phyloP scores from a whole-genome alignment of 208 protist species.

The Leishmania turanica region DNA sequence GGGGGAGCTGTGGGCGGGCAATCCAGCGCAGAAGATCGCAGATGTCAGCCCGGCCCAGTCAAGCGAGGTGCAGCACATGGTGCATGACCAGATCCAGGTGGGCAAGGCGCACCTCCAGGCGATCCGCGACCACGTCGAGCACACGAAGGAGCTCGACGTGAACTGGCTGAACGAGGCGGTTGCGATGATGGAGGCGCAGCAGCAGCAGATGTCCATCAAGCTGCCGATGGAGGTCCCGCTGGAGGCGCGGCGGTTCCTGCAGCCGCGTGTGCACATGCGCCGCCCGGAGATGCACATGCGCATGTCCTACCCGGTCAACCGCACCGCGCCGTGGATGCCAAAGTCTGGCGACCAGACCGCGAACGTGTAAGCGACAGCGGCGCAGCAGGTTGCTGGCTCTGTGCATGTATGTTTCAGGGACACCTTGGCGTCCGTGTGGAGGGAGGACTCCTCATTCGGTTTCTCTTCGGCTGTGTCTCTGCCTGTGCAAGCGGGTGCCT shows the following conservation, averaged over 20 bases:
- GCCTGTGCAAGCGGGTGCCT: not conserved
- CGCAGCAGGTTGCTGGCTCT: not conserved
- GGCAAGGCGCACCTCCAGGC: conserved; percentile 68
- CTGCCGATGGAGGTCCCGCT: conserved; percentile 82
- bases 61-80: conserved; percentile 61
- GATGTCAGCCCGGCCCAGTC: conserved; percentile 81
- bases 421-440: not conserved
- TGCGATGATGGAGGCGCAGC: conserved; percentile 77
- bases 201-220: conserved; percentile 82
- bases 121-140: conserved; percentile 73
- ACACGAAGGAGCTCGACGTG: conserved; percentile 63
- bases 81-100: conserved; percentile 62
- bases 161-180: conserved; percentile 73
- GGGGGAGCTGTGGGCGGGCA: conserved; percentile 92
- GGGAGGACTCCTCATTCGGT: not conserved
- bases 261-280: conserved; percentile 88
- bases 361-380: conserved; percentile 58
- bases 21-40: conserved; percentile 84
- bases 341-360: conserved; percentile 75
- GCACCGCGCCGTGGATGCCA: conserved; percentile 89
- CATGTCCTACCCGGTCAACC: conserved; percentile 87
- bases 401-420: not conserved
- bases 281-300: conserved; percentile 89
- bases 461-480: not conserved
- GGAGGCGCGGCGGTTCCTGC: conserved; percentile 81